A percentile compares a stretch with the other conserved stretches of the same genome.
Evolutionary conservation across 2,329 filamentous ascomycete genomes (phyloP).

Genomic region (Phoma herbarum): DNA sequence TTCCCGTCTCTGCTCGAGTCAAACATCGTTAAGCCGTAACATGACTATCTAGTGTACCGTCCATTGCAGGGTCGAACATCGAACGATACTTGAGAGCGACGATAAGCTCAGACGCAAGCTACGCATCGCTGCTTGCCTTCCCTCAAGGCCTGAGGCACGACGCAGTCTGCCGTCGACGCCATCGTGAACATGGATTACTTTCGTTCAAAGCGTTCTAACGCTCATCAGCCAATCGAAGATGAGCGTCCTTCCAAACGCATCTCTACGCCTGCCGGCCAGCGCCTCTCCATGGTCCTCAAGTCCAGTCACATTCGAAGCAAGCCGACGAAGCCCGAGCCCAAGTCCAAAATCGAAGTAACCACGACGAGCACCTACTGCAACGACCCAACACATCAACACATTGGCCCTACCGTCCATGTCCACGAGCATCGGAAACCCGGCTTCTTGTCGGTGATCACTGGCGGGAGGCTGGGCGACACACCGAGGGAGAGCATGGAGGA

Average conservation of each 20-base stretch:
- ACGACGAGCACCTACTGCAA: constrained; percentile 43
- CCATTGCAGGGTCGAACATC: constrained; percentile 14
- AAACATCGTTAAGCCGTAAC: constrained; percentile 11
- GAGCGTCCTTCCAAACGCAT: constrained; percentile 53
- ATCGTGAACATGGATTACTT: constrained; percentile 38
- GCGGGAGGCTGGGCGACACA: constrained; percentile 38
- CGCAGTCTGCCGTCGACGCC: constrained; percentile 10
- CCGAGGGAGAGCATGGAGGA: constrained; percentile 44
- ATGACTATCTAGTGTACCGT: constrained; percentile 21
- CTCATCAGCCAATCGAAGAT: constrained; percentile 36
- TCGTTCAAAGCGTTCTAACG: constrained; percentile 31
- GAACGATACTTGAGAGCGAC: constrained; percentile 18
- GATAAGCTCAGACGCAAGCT: constrained; percentile 14
- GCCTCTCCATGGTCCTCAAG: constrained; percentile 54
- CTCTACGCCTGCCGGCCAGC: constrained; percentile 53
- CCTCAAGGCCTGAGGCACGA: constrained; percentile 12
- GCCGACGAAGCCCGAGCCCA: constrained; percentile 31
- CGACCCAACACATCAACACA: constrained; percentile 37
- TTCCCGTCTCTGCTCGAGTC: constrained; percentile 18
- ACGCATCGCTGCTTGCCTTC: constrained; percentile 2
- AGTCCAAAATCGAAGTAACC: constrained; percentile 39
- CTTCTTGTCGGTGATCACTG: constrained; percentile 33
- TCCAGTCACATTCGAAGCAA: constrained; percentile 33
- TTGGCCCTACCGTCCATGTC: constrained; percentile 32
- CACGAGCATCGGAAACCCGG: constrained; percentile 29